Conservation (phyloP, 306 rosid genomes). For the Malus asiatica region DNA sequence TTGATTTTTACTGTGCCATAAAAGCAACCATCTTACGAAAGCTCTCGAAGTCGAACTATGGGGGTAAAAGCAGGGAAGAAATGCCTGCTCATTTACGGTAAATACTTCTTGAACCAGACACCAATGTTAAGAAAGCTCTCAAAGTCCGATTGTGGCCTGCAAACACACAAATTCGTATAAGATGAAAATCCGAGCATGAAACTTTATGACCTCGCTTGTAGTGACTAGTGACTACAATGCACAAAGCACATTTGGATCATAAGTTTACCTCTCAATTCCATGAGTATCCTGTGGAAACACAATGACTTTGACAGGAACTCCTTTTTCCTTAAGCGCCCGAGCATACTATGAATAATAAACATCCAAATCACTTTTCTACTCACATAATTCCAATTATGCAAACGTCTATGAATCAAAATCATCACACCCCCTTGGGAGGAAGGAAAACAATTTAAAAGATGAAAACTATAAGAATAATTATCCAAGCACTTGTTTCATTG, state of each 20-base stretch:
- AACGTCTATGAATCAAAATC: neutral
- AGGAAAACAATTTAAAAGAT: too few relatives aligned
- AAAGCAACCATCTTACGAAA: conserved; percentile 52
- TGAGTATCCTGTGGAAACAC: conserved; percentile 80
- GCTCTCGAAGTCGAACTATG: conserved; percentile 32
- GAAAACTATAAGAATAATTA: too few relatives aligned
- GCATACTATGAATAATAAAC: conserved; percentile 57
- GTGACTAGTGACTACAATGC: neutral
- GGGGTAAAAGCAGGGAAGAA: neutral
- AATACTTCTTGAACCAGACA: conserved; percentile 74
- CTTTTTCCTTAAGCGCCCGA: conserved; percentile 74
- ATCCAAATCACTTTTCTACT: neutral
- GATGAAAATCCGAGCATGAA: neutral
- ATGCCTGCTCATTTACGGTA: conserved; percentile 40
- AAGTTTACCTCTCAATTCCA: conserved; percentile 60
- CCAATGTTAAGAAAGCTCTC: conserved; percentile 86
- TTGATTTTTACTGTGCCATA: neutral
- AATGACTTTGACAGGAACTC: conserved; percentile 53
- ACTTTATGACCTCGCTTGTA: neutral
- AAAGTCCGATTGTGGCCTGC: conserved; percentile 87
- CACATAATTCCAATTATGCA: neutral
- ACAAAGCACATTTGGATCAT: conserved; percentile 1
- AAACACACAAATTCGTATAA: neutral
- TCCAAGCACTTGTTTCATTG: too few relatives aligned
- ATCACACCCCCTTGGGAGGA: too few relatives aligned